Evolutionary conservation across 352 stramenopile species (phyloP).

Genomic region (Thalassiosira hispida): DNA sequence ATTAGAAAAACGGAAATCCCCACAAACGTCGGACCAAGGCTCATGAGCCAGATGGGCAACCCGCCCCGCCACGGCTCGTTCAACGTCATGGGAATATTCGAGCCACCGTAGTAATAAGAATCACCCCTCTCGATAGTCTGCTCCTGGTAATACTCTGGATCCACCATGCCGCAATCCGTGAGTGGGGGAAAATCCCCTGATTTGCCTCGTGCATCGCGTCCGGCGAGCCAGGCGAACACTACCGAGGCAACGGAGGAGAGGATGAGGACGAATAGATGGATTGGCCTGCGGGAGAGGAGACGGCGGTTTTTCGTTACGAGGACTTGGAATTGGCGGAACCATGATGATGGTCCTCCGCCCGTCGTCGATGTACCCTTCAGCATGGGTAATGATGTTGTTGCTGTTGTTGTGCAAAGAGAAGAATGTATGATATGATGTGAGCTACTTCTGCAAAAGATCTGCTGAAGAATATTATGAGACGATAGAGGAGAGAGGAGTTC

Average conservation of each 20-base stretch:
- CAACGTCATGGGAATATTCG: slow-evolving; percentile 41
- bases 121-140: neutral
- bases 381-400: too few species aligned
- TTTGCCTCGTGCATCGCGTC: slow-evolving; percentile 15
- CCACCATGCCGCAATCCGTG: slow-evolving; percentile 55
- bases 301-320: slow-evolving; percentile 47
- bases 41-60: slow-evolving; percentile 39
- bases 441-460: too few species aligned
- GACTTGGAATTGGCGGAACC: slow-evolving; percentile 51
- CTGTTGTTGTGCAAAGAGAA: too few species aligned
- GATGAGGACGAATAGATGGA: slow-evolving; percentile 47
- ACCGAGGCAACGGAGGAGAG: slow-evolving; percentile 44
- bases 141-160: slow-evolving; percentile 28
- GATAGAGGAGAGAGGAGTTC: too few species aligned
- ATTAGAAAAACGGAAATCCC: slow-evolving; percentile 57
- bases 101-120: neutral
- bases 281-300: slow-evolving; percentile 51
- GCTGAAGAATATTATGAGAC: too few species aligned
- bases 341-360: slow-evolving; percentile 10
- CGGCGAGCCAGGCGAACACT: slow-evolving; percentile 51
- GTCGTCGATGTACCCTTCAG: too few species aligned
- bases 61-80: slow-evolving; percentile 48
- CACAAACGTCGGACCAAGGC: slow-evolving; percentile 46
- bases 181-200: slow-evolving; percentile 45
- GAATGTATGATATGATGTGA: too few species aligned